These are phyloP conservation scores for Triticum urartu DNA, from an alignment of 176 grass and related monocot species.

Conservation along the genomic window DNA sequence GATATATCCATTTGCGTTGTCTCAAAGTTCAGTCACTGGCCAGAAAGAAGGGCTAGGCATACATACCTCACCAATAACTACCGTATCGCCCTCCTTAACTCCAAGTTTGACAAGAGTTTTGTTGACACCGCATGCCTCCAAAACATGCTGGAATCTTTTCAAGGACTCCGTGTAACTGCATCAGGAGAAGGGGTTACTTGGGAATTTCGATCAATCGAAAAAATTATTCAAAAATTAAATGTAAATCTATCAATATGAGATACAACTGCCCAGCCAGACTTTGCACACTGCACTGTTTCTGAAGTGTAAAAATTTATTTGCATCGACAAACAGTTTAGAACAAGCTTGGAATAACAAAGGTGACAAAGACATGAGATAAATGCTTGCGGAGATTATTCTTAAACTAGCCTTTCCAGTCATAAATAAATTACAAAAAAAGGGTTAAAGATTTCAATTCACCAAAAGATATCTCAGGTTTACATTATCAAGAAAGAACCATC, in stretches of 20 bases:
- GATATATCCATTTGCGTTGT: neutral
- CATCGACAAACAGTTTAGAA: neutral
- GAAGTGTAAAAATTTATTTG: neutral
- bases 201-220: neutral
- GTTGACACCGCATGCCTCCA: constrained; percentile 90
- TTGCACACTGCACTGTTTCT: neutral
- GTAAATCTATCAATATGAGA: neutral
- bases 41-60: neutral
- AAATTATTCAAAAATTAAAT: neutral
- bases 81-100: constrained; percentile 89
- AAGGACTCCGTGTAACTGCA: constrained; percentile 85
- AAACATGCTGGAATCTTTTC: constrained; percentile 79
- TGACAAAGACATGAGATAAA: neutral
- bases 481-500: neutral
- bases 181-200: constrained; percentile 19
- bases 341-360: neutral
- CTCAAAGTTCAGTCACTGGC: neutral
- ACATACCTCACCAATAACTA: constrained; percentile 78
- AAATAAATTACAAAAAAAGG: neutral
- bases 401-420: neutral
- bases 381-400: neutral
- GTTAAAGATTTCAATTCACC: neutral
- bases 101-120: constrained; percentile 71
- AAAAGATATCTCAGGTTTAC: neutral
- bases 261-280: neutral